phyloP scores from a whole-genome alignment of 164 flowering plant genomes.

The Aristolochia californica region DNA sequence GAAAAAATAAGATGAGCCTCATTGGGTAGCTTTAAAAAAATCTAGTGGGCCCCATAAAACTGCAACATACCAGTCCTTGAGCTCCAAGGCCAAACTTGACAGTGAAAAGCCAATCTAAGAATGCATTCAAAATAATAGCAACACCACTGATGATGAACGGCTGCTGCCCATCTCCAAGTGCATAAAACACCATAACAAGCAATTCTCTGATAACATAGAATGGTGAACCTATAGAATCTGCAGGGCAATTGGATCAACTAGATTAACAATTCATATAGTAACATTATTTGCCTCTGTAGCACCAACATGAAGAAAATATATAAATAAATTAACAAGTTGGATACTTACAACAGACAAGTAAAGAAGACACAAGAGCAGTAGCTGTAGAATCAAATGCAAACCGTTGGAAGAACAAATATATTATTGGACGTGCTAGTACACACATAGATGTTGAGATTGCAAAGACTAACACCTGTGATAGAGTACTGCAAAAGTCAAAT shows the following conservation, averaged over 20 bases:
- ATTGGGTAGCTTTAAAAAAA: not conserved
- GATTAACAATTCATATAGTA: not conserved
- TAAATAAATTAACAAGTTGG: not conserved
- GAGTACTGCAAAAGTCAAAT: conserved; percentile 1
- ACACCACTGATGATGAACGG: conserved; percentile 18
- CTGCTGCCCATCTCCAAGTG: conserved; percentile 20
- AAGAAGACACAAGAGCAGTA: conserved; percentile 19
- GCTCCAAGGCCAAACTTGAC: conserved; percentile 20
- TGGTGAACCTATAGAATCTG: conserved; percentile 28
- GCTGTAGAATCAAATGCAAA: conserved; percentile 22
- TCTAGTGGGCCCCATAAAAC: not conserved
- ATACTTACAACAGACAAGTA: conserved; percentile 20
- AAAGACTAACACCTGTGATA: conserved; percentile 18
- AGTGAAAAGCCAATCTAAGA: conserved; percentile 24
- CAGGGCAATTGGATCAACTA: not conserved
- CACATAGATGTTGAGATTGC: conserved; percentile 15
- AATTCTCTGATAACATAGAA: conserved; percentile 20
- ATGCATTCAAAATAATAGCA: conserved; percentile 21
- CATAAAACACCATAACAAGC: conserved; percentile 22
- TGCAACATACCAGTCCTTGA: conserved; percentile 25
- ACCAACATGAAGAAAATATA: not conserved
- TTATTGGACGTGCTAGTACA: conserved; percentile 18
- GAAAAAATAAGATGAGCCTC: not conserved
- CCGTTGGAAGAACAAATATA: conserved; percentile 19
- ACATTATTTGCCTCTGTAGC: not conserved